These are phyloP conservation scores for Trypanosoma vivax DNA, from an alignment of 208 protist species.

Conservation along the genomic window DNA sequence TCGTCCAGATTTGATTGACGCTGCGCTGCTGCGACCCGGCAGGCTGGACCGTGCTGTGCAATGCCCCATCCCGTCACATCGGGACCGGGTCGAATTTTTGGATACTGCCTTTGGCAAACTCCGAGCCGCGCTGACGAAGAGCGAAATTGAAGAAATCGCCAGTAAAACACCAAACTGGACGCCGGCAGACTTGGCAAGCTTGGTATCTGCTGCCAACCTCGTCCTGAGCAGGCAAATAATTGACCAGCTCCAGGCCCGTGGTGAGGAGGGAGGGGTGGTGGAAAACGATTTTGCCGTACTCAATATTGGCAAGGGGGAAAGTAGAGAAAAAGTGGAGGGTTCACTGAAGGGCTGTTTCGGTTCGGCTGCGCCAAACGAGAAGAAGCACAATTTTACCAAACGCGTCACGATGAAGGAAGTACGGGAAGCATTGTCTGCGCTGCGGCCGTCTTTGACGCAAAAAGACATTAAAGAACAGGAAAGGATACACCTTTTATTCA, in stretches of 20 bases:
- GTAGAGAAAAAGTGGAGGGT: constrained; percentile 65
- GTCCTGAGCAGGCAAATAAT: constrained; percentile 70
- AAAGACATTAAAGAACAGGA: constrained; percentile 59
- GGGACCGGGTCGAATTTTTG: constrained; percentile 93
- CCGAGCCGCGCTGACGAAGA: constrained; percentile 82
- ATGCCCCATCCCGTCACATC: constrained; percentile 74
- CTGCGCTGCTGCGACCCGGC: constrained; percentile 89
- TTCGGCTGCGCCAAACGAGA: constrained; percentile 1
- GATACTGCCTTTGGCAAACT: constrained; percentile 98
- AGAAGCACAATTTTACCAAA: background rate
- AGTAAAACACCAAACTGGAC: constrained; percentile 68
- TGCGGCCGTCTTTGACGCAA: constrained; percentile 49
- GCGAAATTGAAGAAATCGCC: constrained; percentile 45
- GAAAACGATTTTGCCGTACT: constrained; percentile 40
- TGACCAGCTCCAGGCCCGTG: constrained; percentile 20
- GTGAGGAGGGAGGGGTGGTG: background rate
- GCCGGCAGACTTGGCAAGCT: constrained; percentile 66
- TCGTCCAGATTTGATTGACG: constrained; percentile 96
- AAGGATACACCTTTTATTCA: constrained; percentile 69
- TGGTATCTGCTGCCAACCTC: constrained; percentile 72
- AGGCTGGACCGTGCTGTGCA: constrained; percentile 82
- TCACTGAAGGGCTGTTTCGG: constrained; percentile 26
- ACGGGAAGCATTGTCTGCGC: constrained; percentile 32
- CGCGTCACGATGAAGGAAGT: constrained; percentile 51
- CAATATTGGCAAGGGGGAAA: constrained; percentile 37